These are phyloP conservation scores for Pseudognaphalium luteoalbum DNA, from an alignment of 129 eudicot species.

Conservation along the genomic window DNA sequence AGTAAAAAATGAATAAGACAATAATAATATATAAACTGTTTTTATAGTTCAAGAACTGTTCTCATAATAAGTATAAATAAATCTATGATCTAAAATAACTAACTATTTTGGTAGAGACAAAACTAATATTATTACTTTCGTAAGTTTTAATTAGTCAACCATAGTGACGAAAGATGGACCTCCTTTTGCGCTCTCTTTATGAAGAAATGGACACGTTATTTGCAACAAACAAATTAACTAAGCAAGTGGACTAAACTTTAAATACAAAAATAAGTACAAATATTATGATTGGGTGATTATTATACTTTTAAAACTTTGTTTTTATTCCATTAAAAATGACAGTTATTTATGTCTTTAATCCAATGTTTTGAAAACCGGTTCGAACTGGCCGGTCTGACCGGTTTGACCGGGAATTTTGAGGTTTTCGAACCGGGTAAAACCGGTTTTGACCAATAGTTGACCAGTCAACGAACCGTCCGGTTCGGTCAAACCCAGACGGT, in stretches of 20 bases:
- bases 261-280: constrained; percentile 4
- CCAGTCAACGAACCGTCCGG: too few relatives aligned
- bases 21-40: too few relatives aligned
- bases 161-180: constrained; percentile 15
- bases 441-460: too few relatives aligned
- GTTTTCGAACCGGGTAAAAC: too few relatives aligned
- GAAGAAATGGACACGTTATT: constrained; percentile 24
- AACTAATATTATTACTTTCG: background rate
- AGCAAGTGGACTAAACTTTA: constrained; percentile 11
- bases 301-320: background rate
- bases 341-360: background rate
- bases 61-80: too few relatives aligned
- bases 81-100: too few relatives aligned
- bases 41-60: too few relatives aligned
- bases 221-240: constrained; percentile 19
- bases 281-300: constrained; percentile 10
- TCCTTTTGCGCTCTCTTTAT: background rate
- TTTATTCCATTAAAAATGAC: background rate
- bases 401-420: too few relatives aligned
- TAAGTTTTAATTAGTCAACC: constrained; percentile 15
- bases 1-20: too few relatives aligned
- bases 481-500: too few relatives aligned
- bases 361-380: too few relatives aligned
- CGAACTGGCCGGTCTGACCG: too few relatives aligned
- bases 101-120: background rate